Conservation (phyloP, 2,329 filamentous ascomycete species). For the Tolypocladium ophioglossoides region DNA sequence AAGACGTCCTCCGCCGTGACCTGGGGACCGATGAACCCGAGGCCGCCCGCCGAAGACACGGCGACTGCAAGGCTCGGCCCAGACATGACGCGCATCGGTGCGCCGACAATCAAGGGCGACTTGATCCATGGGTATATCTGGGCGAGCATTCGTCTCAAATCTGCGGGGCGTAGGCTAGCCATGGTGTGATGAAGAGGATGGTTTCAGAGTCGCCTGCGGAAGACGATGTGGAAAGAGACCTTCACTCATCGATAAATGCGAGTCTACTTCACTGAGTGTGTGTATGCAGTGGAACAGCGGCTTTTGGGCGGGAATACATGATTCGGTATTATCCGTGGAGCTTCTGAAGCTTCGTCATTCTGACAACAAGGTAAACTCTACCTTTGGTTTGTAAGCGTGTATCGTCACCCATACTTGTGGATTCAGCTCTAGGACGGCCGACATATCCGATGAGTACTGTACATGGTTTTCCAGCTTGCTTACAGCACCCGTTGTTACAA, state of each 20-base stretch:
- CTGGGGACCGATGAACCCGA: constrained; percentile 38
- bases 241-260: not conserved
- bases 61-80: constrained; percentile 44
- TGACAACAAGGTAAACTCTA: not conserved
- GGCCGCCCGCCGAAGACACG: constrained; percentile 60
- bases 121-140: constrained; percentile 22
- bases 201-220: not conserved
- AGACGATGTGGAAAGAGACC: not conserved
- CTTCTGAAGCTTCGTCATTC: not conserved
- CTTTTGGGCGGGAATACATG: not conserved
- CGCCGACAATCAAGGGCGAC: constrained; percentile 41
- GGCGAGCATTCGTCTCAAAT: constrained; percentile 2
- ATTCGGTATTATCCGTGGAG: no score
- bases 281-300: not conserved
- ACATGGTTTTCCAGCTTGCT: not conserved
- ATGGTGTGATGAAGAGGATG: not conserved
- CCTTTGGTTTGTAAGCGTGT: not conserved
- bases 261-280: not conserved
- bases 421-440: no score
- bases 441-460: no score
- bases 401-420: not conserved
- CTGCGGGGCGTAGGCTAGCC: not conserved
- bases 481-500: not conserved
- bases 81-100: constrained; percentile 60
- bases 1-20: constrained; percentile 20